Percentiles rank a stretch among this genome's conserved stretches.
Conservation (phyloP, 2,329 filamentous ascomycete species). For the Paecilomyces variotii region DNA sequence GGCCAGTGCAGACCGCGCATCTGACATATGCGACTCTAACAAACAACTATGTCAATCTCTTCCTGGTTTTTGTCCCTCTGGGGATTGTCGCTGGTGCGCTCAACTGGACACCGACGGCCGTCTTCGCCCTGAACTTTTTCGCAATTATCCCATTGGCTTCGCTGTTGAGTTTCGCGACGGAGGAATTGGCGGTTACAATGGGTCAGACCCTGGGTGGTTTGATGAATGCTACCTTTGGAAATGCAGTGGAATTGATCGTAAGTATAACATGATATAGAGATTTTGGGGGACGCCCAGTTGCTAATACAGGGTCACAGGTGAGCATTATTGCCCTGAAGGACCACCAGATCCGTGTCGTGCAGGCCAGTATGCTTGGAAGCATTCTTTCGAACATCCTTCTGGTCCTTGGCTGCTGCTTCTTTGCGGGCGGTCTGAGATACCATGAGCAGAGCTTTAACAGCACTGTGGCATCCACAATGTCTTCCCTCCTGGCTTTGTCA, state of each 20-base stretch:
- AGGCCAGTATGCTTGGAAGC: slow-evolving; percentile 92
- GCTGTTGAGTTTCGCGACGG: slow-evolving; percentile 56
- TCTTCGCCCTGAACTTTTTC: slow-evolving; percentile 57
- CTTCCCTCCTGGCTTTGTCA: slow-evolving; percentile 65
- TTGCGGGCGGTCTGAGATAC: slow-evolving; percentile 63
- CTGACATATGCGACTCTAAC: slow-evolving; percentile 38
- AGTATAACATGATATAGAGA: slow-evolving; percentile 35
- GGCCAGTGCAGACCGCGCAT: slow-evolving; percentile 31
- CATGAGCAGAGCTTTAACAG: slow-evolving; percentile 56
- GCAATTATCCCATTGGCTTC: slow-evolving; percentile 57
- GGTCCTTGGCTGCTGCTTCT: slow-evolving; percentile 73
- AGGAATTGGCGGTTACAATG: slow-evolving; percentile 53
- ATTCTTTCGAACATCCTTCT: slow-evolving; percentile 91
- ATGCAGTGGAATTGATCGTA: slow-evolving; percentile 62
- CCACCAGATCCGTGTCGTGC: slow-evolving; percentile 89
- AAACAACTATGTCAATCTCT: slow-evolving; percentile 49
- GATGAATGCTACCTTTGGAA: slow-evolving; percentile 60
- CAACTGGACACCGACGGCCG: slow-evolving; percentile 47
- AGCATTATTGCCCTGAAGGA: slow-evolving; percentile 84
- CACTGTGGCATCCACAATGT: slow-evolving; percentile 46
- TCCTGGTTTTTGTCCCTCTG: slow-evolving; percentile 57
- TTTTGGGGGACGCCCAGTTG: neutral
- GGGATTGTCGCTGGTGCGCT: slow-evolving; percentile 57
- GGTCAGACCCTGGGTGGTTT: slow-evolving; percentile 55
- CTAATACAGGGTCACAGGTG: slow-evolving; percentile 49